Evolutionary conservation across 768 basidiomycete species (phyloP).

Genomic region (Paxillus involutus): DNA sequence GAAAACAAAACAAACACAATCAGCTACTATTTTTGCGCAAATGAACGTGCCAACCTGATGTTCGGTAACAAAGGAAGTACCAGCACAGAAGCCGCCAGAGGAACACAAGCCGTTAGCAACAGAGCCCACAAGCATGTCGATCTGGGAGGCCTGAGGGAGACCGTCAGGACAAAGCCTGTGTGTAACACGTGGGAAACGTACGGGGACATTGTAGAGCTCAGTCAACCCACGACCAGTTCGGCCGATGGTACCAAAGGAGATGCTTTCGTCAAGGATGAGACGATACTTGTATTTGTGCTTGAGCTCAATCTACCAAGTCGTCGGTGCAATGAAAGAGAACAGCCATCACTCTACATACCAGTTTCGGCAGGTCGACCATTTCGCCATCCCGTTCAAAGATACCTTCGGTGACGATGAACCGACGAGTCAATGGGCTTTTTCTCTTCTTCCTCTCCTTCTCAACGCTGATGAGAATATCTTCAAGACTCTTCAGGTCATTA

Average conservation of each 20-base stretch:
- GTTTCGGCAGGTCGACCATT: constrained; percentile 88
- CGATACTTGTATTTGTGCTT: constrained; percentile 97
- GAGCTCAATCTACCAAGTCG: constrained; percentile 72
- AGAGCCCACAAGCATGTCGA: constrained; percentile 95
- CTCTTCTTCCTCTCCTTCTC: constrained; percentile 91
- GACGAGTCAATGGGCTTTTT: constrained; percentile 74
- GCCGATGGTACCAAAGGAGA: constrained; percentile 92
- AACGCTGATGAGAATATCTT: constrained; percentile 78
- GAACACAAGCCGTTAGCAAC: constrained; percentile 82
- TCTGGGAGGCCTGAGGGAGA: constrained; percentile 66
- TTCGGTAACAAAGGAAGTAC: constrained; percentile 75
- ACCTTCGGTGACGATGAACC: constrained; percentile 96
- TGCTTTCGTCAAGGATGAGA: constrained; percentile 88
- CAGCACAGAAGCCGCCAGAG: constrained; percentile 94
- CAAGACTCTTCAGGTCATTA: constrained; percentile 88
- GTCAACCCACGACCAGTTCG: constrained; percentile 93
- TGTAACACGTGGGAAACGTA: constrained; percentile 37
- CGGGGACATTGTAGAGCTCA: constrained; percentile 91
- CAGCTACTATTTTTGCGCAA: background rate
- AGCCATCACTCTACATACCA: constrained; percentile 52
- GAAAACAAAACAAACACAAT: background rate
- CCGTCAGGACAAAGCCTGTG: background rate
- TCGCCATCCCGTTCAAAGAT: constrained; percentile 94
- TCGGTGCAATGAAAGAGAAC: background rate
- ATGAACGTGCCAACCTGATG: constrained; percentile 64